These are phyloP conservation scores for Alternaria gaisen DNA, from an alignment of 2,329 filamentous ascomycete genomes.

Conservation along the genomic window DNA sequence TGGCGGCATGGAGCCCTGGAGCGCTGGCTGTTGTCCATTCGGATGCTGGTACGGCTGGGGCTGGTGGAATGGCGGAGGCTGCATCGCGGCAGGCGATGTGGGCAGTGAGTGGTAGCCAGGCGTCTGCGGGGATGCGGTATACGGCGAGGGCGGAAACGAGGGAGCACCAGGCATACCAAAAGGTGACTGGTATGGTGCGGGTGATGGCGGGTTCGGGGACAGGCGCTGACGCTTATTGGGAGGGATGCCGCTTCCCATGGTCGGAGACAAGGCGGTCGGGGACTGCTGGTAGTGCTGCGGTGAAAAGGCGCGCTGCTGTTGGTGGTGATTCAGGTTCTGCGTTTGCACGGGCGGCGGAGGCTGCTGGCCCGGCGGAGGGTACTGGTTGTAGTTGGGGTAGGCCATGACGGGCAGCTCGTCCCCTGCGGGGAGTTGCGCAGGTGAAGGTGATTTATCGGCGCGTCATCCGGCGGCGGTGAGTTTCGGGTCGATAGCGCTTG, in stretches of 20 bases:
- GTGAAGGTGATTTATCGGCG: slow-evolving; percentile 32
- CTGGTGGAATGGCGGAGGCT: slow-evolving; percentile 60
- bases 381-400: slow-evolving; percentile 43
- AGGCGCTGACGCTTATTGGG: slow-evolving; percentile 77
- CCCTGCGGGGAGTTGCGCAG: slow-evolving; percentile 36
- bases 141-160: slow-evolving; percentile 52
- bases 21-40: slow-evolving; percentile 32
- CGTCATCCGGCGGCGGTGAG: slow-evolving; percentile 32
- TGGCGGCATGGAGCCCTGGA: slow-evolving; percentile 64
- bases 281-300: slow-evolving; percentile 58
- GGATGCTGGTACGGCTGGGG: slow-evolving; percentile 55
- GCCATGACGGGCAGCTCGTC: slow-evolving; percentile 45
- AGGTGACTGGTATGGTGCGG: slow-evolving; percentile 54
- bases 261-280: slow-evolving; percentile 61
- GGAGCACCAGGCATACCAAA: slow-evolving; percentile 53
- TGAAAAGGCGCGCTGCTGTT: slow-evolving; percentile 54
- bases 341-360: slow-evolving; percentile 48
- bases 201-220: slow-evolving; percentile 72
- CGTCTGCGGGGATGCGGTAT: slow-evolving; percentile 46
- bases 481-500: slow-evolving; percentile 8
- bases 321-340: slow-evolving; percentile 55
- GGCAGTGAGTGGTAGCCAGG: slow-evolving; percentile 43
- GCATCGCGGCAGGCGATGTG: slow-evolving; percentile 40
- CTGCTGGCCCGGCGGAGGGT: slow-evolving; percentile 37
- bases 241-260: slow-evolving; percentile 58